Conservation (phyloP, 768 basidiomycete genomes). For the Polyporus arcularius region DNA sequence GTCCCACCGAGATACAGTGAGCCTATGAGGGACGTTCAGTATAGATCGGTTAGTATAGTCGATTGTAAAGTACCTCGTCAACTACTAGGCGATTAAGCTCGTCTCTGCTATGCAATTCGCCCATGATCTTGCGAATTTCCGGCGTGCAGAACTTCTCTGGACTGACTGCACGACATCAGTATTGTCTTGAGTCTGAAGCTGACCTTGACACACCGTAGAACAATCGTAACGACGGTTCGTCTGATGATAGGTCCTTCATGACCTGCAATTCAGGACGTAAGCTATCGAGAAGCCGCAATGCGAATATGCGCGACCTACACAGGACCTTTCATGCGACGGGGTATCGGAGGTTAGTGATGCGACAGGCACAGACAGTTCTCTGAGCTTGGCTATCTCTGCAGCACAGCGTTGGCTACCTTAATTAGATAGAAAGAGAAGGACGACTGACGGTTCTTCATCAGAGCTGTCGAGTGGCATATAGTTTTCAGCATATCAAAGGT, state of each 20-base stretch:
- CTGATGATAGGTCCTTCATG: slow-evolving; percentile 57
- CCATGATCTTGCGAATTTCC: slow-evolving; percentile 55
- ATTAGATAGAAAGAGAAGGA: neutral
- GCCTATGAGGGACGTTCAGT: slow-evolving; percentile 44
- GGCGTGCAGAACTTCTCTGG: slow-evolving; percentile 68
- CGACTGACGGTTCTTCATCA: slow-evolving; percentile 78
- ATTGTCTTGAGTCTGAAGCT: neutral
- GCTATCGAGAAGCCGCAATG: neutral
- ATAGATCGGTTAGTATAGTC: no score
- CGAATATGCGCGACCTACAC: slow-evolving; percentile 39
- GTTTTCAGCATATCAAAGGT: neutral
- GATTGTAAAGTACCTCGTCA: slow-evolving; percentile 59
- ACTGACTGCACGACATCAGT: slow-evolving; percentile 49
- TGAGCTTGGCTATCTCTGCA: slow-evolving; percentile 66
- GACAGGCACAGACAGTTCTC: slow-evolving; percentile 54
- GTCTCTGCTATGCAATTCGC: slow-evolving; percentile 49
- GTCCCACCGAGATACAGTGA: slow-evolving; percentile 76
- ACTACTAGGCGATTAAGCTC: slow-evolving; percentile 75
- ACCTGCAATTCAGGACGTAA: slow-evolving; percentile 45
- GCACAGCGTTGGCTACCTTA: neutral
- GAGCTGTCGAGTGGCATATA: slow-evolving; percentile 41
- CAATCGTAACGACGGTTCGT: slow-evolving; percentile 57
- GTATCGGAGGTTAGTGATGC: slow-evolving; percentile 72
- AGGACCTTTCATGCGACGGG: slow-evolving; percentile 47
- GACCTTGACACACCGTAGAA: slow-evolving; percentile 62